Base-by-base conservation (phyloP, 2,329 filamentous ascomycete genomes). In the Karstenula rhodostoma region DNA sequence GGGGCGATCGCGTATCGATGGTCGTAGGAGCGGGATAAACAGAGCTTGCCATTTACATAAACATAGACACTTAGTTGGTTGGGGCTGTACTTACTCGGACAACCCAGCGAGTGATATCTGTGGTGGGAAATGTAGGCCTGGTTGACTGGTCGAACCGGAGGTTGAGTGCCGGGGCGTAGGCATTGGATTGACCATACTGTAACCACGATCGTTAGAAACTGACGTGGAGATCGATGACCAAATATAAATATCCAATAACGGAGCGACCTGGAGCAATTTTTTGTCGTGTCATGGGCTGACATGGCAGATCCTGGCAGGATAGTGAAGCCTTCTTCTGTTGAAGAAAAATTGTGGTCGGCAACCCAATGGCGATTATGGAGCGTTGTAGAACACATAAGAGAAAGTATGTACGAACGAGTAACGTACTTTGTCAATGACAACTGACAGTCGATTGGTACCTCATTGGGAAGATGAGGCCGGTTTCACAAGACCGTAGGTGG, bases 161-260 rank as follows among this genome's bases (percentile, higher is more conserved):
- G 42, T 46, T 9, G 52, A 55, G 42, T 40, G 52, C 25, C 53
- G 46, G 7, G 58, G 56, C 33, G 48, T 57, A 19, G 51, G 51
- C 19, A 46, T 23, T 44, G 35, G 51, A 25, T 25, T 19, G 51
- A 32, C 12, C 42, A 47, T 35, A 35, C 52, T 55, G 29, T 35
- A 27, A 35, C 23, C 13, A 2, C 4, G 23, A 8, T 29, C 12
- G 65, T 69, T 53, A 69, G 67, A 67, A 43, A 37, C 0, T 32
- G 23, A 55, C 57, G 32, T 62, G 63, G 63, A 52, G 46, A 66
- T 48, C 54, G 60, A 43, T 25, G 29, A 63, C 63, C 63, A 65
- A 65, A 63, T 19, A 15, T 54, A 25, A 46, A 17, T 29, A 51
- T 51, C 54, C 27, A 52, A 44, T n/a, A 10, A 22, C 17, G 44